Conservation (phyloP, 2,329 filamentous ascomycete genomes). For the Emydomyces testavorans region DNA sequence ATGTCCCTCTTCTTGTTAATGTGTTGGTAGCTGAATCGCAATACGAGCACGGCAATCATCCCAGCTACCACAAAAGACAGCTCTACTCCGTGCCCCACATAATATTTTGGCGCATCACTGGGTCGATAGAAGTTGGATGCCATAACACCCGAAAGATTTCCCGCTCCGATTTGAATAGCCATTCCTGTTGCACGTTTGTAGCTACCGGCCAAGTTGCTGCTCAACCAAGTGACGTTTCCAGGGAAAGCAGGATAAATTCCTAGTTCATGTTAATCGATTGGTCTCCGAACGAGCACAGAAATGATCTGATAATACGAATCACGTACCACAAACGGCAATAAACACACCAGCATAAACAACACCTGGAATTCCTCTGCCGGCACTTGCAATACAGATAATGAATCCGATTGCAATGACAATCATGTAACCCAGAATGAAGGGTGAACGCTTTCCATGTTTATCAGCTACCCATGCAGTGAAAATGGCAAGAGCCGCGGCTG, state of each 20-base stretch:
- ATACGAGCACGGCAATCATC: conserved; percentile 34
- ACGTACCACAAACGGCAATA: conserved; percentile 35
- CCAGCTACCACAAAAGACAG: conserved; percentile 41
- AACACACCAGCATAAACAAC: conserved; percentile 41
- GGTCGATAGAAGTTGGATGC: conserved; percentile 59
- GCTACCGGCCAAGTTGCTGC: conserved; percentile 48
- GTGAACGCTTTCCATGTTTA: conserved; percentile 40
- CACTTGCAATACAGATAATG: conserved; percentile 37
- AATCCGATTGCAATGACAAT: conserved; percentile 47
- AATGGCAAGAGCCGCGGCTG: conserved; percentile 30
- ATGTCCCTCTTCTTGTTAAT: conserved; percentile 49
- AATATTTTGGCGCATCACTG: conserved; percentile 40
- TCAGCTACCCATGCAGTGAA: conserved; percentile 48
- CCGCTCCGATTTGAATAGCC: conserved; percentile 52
- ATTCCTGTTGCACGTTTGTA: conserved; percentile 49
- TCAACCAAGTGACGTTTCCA: conserved; percentile 45
- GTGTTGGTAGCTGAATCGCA: conserved; percentile 42
- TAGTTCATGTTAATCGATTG: conserved; percentile 10
- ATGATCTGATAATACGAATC: not conserved
- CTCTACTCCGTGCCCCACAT: conserved; percentile 42
- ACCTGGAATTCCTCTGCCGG: conserved; percentile 28
- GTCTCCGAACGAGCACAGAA: not conserved
- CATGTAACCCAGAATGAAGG: conserved; percentile 47
- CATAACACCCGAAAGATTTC: conserved; percentile 47
- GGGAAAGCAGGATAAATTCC: conserved; percentile 39